Percentiles rank a stretch among this genome's conserved stretches.
Conservation (phyloP, 768 basidiomycete genomes). For the Chalciporus piperatus region DNA sequence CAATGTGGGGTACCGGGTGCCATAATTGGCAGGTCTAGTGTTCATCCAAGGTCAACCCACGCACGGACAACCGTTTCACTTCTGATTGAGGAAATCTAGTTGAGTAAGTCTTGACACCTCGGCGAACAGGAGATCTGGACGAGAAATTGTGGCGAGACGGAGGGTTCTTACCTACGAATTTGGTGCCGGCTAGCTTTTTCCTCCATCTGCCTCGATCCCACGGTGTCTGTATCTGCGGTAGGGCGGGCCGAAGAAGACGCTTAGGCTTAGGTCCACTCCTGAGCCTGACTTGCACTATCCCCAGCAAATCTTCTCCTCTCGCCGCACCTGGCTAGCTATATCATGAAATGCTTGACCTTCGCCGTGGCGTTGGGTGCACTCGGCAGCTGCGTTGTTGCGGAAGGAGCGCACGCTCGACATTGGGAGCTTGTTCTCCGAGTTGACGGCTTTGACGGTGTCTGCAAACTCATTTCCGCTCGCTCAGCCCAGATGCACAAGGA, state of each 20-base stretch:
- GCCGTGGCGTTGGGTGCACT: constrained; percentile 2
- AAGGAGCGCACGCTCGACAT: constrained; percentile 76
- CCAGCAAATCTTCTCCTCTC: too few relatives aligned
- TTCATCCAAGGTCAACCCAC: constrained; percentile 4
- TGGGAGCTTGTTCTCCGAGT: constrained; percentile 36
- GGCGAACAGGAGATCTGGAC: not conserved
- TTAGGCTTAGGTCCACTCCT: too few relatives aligned
- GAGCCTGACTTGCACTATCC: too few relatives aligned
- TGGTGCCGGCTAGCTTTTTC: not conserved
- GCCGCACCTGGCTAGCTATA: not conserved
- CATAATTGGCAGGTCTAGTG: constrained; percentile 27
- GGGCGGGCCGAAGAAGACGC: not conserved
- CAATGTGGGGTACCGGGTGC: constrained; percentile 4
- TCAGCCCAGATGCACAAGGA: constrained; percentile 21
- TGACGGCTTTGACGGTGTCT: constrained; percentile 16
- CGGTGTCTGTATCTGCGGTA: not conserved
- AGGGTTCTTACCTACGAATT: not conserved
- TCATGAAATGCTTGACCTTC: constrained; percentile 16
- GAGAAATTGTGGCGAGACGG: not conserved
- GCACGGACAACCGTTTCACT: not conserved
- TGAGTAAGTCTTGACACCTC: not conserved
- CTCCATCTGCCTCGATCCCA: not conserved
- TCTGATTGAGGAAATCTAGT: not conserved
- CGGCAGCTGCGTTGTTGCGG: not conserved
- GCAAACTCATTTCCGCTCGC: constrained; percentile 18